Base-by-base conservation (phyloP, 192 early-diverging fungal genomes). In the Backusella liffmaniae region DNA sequence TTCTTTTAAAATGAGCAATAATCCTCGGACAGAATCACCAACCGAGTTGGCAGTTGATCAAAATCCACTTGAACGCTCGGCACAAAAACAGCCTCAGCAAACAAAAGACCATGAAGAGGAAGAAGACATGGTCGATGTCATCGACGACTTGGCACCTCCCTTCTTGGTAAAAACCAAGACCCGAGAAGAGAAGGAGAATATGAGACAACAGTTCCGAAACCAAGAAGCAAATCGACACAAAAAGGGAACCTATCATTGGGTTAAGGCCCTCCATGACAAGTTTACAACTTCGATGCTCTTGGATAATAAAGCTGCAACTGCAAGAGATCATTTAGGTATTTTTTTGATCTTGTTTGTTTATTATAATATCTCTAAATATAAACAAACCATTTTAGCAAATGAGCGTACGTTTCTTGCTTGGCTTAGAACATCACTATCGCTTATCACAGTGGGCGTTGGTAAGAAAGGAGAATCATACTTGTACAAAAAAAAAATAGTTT, bases 361-460 rank as follows among this genome's bases (percentile, higher is more conserved):
- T 37, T 41, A 68, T 36, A 21, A 34, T 9, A 32, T n/a, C 66
- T 32, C 10, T 66, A 32, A 41, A 69, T n/a, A 71, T 71, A 46
- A 70, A 70, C 30, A 36, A 36, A 36, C 41, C 21, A 46, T 18
- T 21, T 34, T 69, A 89, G 90, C 93, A 42, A 94, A 94, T 72
- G 93, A 94, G 66, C 87, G 93, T 70, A 94, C 93, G 26, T 94
- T 90, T 66, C 87, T 94, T 9, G 91, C 92, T 3, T 94, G 93
- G 93, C 75, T 94, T 67, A 86, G 93, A 65, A 91, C 93, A 0
- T 93, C 92, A n/a, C 77, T 93, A 30, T 90, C 93, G 1, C 76
- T 93, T 66, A 90, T 92, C 21, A 93, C 92, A 26, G 91, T 93
- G 16, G 93, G 93, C 42, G 89, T 94, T 34, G 84, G 84, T 85